Conservation (phyloP, 2,329 filamentous ascomycete species). For the Lithohypha guttulata region DNA sequence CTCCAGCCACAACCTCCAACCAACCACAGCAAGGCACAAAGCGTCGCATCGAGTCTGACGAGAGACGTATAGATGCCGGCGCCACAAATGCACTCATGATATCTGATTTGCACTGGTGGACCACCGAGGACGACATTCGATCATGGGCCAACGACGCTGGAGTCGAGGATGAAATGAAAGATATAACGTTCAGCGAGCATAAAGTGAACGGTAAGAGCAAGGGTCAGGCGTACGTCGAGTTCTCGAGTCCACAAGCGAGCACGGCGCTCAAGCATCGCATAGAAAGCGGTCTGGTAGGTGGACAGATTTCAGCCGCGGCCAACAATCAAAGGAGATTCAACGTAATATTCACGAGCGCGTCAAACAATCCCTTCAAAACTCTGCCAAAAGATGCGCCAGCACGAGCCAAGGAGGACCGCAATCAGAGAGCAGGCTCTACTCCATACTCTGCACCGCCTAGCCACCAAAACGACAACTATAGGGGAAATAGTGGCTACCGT, state of each 20-base stretch:
- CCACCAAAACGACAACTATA: constrained; percentile 32
- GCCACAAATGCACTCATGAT: constrained; percentile 67
- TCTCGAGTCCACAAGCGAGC: constrained; percentile 70
- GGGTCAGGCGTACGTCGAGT: constrained; percentile 79
- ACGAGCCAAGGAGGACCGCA: constrained; percentile 52
- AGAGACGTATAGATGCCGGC: constrained; percentile 46
- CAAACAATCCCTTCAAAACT: constrained; percentile 79
- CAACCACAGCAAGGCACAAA: constrained; percentile 44
- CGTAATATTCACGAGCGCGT: constrained; percentile 64
- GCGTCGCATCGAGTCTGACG: constrained; percentile 49
- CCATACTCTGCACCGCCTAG: constrained; percentile 30
- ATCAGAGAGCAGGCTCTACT: constrained; percentile 30
- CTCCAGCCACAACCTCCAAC: constrained; percentile 1
- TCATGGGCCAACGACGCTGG: constrained; percentile 72
- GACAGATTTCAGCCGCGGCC: constrained; percentile 42
- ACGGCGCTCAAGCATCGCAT: constrained; percentile 76
- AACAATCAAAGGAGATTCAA: constrained; percentile 53
- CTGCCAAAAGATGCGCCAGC: constrained; percentile 77
- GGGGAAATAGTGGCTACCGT: constrained; percentile 46
- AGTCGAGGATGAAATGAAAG: constrained; percentile 74
- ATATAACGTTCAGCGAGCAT: constrained; percentile 94
- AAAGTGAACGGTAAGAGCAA: constrained; percentile 99
- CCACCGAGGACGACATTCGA: constrained; percentile 85
- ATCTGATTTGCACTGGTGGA: constrained; percentile 93
- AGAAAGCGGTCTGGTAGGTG: constrained; percentile 39